Evolutionary conservation across 2,329 filamentous ascomycete species (phyloP).

Genomic region (Polytolypa hystricis): DNA sequence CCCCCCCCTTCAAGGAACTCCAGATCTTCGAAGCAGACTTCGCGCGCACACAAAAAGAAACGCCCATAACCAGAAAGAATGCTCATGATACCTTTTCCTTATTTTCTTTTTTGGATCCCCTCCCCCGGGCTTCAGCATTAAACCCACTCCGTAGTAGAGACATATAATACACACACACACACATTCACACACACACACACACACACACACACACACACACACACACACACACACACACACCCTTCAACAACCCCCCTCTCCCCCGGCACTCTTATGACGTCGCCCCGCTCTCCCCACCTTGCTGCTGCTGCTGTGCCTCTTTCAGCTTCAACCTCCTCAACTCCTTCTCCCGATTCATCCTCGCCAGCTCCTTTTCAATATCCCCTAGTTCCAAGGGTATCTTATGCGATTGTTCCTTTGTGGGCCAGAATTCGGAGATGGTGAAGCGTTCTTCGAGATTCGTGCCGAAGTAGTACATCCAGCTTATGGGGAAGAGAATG

Average conservation of each 20-base stretch:
- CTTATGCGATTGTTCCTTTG: conserved; percentile 42
- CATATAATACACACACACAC: too few species aligned
- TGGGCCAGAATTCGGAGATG: conserved; percentile 90
- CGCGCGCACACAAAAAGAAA: too few species aligned
- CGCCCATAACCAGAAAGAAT: too few species aligned
- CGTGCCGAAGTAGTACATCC: conserved; percentile 99
- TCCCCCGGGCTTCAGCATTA: too few species aligned
- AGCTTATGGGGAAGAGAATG: conserved; percentile 94
- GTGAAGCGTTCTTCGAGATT: conserved; percentile 89
- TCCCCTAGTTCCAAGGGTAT: conserved; percentile 44
- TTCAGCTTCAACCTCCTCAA: conserved; percentile 29
- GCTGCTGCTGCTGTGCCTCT: conserved; percentile 19
- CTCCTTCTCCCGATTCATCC: conserved; percentile 46
- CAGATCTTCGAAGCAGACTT: too few species aligned
- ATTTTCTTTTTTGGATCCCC: too few species aligned
- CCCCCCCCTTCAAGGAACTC: too few species aligned
- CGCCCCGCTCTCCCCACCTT: conserved; percentile 4
- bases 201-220: neutral
- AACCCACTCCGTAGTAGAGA: too few species aligned
- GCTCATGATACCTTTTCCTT: too few species aligned
- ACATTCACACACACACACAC: neutral
- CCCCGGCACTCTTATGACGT: conserved; percentile 9
- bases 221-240: neutral
- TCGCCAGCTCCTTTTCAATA: conserved; percentile 67
- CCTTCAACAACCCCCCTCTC: conserved; percentile 1